phyloP scores from a whole-genome alignment of 495 filamentous ascomycete species.

The Aspergillus biplanus region DNA sequence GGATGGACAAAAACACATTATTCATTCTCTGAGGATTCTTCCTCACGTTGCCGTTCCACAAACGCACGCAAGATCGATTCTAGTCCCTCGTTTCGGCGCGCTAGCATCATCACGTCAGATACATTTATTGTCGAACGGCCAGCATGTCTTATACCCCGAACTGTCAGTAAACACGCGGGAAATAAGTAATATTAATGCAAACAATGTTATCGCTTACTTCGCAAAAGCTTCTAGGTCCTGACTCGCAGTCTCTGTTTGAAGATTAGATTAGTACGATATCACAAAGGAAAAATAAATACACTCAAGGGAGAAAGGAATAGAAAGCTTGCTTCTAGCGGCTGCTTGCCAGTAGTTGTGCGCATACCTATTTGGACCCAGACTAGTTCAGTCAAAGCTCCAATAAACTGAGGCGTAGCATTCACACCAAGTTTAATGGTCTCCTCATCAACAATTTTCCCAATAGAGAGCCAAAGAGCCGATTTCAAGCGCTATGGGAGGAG shows the following conservation, averaged over 20 bases:
- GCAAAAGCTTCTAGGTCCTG: constrained; percentile 82
- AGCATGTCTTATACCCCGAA: constrained; percentile 61
- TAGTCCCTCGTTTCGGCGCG: constrained; percentile 83
- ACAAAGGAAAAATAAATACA: not conserved
- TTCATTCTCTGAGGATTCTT: constrained; percentile 23
- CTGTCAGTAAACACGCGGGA: not conserved
- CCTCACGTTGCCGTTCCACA: constrained; percentile 57
- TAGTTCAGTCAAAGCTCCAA: constrained; percentile 87
- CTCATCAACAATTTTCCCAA: constrained; percentile 89
- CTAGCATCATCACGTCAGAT: constrained; percentile 85
- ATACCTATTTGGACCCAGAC: constrained; percentile 88
- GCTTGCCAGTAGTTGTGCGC: constrained; percentile 9
- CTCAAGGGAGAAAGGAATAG: not conserved
- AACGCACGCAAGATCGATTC: constrained; percentile 70
- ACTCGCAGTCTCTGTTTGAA: constrained; percentile 65
- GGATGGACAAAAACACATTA: not conserved
- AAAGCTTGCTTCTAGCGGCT: not conserved
- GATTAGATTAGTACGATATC: constrained; percentile 4
- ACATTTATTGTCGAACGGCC: constrained; percentile 78
- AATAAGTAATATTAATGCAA: not conserved
- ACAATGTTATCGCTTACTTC: constrained; percentile 47
- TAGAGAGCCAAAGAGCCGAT: constrained; percentile 87
- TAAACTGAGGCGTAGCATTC: constrained; percentile 95
- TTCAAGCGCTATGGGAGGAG: constrained; percentile 70
- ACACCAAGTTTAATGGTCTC: constrained; percentile 74